These are phyloP conservation scores for Ophiobolus disseminans DNA, from an alignment of 2,329 filamentous ascomycete species.

Conservation along the genomic window DNA sequence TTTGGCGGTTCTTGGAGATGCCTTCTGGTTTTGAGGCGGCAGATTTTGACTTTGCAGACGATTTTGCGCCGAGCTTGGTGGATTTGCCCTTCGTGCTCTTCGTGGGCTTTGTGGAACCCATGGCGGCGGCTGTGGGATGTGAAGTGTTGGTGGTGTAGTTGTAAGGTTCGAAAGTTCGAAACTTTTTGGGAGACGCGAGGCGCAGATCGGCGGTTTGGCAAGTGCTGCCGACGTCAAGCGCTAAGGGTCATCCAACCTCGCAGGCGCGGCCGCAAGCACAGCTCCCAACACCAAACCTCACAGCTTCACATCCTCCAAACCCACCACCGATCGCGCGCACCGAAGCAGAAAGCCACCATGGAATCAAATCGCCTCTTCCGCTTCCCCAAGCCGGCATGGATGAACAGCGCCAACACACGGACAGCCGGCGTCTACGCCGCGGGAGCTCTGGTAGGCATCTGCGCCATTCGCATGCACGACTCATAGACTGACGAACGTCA, in stretches of 20 bases:
- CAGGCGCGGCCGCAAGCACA: constrained; percentile 25
- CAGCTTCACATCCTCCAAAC: constrained; percentile 3
- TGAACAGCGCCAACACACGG: constrained; percentile 69
- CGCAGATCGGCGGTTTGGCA: constrained; percentile 18
- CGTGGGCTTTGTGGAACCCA: constrained; percentile 39
- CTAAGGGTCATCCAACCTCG: constrained; percentile 40
- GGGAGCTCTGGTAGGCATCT: constrained; percentile 66
- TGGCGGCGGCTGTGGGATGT: constrained; percentile 11
- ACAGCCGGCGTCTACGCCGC: constrained; percentile 71
- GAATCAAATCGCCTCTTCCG: constrained; percentile 68
- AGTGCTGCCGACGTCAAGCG: constrained; percentile 22
- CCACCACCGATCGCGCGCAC: constrained; percentile 8
- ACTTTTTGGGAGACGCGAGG: constrained; percentile 32
- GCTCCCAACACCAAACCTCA: constrained; percentile 24
- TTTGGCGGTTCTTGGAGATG: constrained; percentile 52
- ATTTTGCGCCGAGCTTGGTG: constrained; percentile 23
- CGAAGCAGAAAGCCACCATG: constrained; percentile 36
- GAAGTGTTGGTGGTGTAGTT: constrained; percentile 5
- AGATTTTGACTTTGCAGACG: constrained; percentile 43
- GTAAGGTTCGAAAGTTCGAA: constrained; percentile 7
- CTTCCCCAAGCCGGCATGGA: constrained; percentile 70
- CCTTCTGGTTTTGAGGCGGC: constrained; percentile 41
- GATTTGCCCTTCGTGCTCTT: constrained; percentile 38
- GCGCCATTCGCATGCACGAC: neutral
- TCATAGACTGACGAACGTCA: constrained; percentile 3